Evolutionary conservation across 768 basidiomycete genomes (phyloP).

Genomic region (Exidia glandulosa): DNA sequence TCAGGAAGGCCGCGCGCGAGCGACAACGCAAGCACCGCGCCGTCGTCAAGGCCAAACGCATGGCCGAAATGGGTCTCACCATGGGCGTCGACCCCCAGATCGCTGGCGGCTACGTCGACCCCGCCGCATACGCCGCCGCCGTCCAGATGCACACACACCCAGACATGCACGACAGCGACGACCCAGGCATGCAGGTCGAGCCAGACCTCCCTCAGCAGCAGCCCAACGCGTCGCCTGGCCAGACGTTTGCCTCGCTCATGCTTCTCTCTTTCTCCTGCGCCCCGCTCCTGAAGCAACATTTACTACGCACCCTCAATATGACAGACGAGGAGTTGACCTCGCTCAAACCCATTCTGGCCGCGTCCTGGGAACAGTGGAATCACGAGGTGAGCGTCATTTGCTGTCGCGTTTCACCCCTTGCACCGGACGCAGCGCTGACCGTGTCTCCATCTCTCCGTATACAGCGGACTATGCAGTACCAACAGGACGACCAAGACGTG

Average conservation of each 20-base stretch:
- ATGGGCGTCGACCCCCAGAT: constrained; percentile 51
- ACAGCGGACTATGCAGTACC: background rate
- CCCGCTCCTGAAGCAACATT: constrained; percentile 61
- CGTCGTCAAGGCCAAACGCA: constrained; percentile 67
- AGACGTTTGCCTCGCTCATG: constrained; percentile 70
- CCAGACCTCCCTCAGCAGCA: constrained; percentile 10
- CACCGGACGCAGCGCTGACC: background rate
- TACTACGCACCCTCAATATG: constrained; percentile 62
- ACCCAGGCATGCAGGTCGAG: background rate
- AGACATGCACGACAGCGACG: background rate
- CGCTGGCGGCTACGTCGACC: constrained; percentile 16
- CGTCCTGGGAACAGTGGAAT: constrained; percentile 83
- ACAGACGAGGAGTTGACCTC: constrained; percentile 69
- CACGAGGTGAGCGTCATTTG: constrained; percentile 41
- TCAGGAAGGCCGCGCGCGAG: constrained; percentile 67
- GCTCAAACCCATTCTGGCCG: constrained; percentile 69
- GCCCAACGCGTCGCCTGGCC: constrained; percentile 43
- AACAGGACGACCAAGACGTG: background rate
- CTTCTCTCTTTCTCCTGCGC: constrained; percentile 67
- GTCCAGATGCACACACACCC: background rate
- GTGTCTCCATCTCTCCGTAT: too few species aligned
- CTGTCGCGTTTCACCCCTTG: background rate
- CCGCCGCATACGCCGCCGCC: constrained; percentile 20
- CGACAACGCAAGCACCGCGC: constrained; percentile 74
- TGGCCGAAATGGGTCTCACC: constrained; percentile 72